A percentile compares a stretch with the other conserved stretches of the same genome.
phyloP scores from a whole-genome alignment of 1,284 basidiomycete genomes.

The Ganoderma multipileum region DNA sequence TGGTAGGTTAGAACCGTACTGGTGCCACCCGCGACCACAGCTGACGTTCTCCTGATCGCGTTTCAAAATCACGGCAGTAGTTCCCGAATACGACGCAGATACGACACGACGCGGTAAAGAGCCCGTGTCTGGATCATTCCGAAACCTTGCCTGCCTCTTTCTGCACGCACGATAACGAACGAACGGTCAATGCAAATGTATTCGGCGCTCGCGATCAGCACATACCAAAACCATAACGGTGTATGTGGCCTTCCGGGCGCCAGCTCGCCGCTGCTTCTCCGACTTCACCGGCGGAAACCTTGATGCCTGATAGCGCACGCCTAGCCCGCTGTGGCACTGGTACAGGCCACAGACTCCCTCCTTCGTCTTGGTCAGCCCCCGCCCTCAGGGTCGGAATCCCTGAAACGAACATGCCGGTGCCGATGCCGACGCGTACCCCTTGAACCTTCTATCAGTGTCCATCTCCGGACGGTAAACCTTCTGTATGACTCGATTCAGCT shows the following conservation, averaged over 20 bases:
- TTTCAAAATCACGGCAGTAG: slow-evolving; percentile 21
- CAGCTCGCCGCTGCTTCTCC: not conserved
- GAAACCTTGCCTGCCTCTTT: not conserved
- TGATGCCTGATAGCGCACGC: slow-evolving; percentile 5
- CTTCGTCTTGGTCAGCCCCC: not conserved
- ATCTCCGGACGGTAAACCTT: not conserved
- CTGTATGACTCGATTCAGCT: not conserved
- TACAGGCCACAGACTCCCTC: not conserved
- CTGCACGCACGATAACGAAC: not conserved
- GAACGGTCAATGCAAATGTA: slow-evolving; percentile 11
- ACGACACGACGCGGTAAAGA: not conserved
- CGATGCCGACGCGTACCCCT: not conserved
- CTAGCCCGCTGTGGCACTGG: not conserved
- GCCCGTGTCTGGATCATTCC: not conserved
- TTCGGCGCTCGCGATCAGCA: slow-evolving; percentile 6
- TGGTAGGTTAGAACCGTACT: not conserved
- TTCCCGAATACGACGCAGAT: not conserved
- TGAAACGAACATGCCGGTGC: slow-evolving; percentile 4
- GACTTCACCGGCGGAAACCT: slow-evolving; percentile 19
- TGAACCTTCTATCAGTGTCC: not conserved
- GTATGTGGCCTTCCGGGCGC: slow-evolving; percentile 13
- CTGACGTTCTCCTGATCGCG: slow-evolving; percentile 10
- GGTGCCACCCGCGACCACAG: slow-evolving; percentile 7
- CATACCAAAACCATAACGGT: slow-evolving; percentile 4
- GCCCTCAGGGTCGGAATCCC: slow-evolving; percentile 15